These are phyloP conservation scores for Termitomyces sp. DNA, from an alignment of 768 basidiomycete species.

Conservation along the genomic window DNA sequence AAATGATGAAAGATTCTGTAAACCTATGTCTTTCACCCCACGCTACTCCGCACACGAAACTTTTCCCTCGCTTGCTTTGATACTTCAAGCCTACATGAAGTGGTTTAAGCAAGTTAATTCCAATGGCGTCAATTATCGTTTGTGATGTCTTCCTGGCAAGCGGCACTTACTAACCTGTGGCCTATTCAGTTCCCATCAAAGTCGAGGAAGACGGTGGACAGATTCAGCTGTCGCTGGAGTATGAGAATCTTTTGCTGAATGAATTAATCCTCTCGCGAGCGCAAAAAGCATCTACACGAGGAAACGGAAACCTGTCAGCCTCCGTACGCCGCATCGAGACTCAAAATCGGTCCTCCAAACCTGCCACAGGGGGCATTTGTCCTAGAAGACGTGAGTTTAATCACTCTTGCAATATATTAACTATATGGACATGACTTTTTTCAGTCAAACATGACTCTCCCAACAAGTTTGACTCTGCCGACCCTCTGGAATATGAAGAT, in stretches of 20 bases:
- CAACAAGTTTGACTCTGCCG: neutral
- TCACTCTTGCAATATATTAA: neutral
- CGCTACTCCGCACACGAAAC: neutral
- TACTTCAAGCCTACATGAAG: neutral
- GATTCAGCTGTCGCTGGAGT: neutral
- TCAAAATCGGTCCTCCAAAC: neutral
- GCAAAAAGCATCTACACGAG: neutral
- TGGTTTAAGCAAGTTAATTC: constrained; percentile 2
- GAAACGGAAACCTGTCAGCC: neutral
- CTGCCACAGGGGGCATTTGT: neutral
- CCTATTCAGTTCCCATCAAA: neutral
- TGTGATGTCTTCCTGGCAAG: neutral
- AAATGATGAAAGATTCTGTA: neutral
- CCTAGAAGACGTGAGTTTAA: neutral
- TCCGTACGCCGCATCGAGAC: neutral
- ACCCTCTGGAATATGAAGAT: neutral
- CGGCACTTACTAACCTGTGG: neutral
- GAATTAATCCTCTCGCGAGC: neutral
- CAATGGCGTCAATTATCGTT: neutral
- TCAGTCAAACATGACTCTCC: neutral
- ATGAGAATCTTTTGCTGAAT: neutral
- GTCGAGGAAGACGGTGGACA: neutral
- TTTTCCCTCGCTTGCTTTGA: neutral
- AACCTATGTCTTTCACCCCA: neutral
- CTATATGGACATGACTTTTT: neutral